Evolutionary conservation across 1,139 yeast species (phyloP), one percentile per base, ranked within the genome.

Genomic region (Hemisphaericaspora xylofermentans): DNA sequence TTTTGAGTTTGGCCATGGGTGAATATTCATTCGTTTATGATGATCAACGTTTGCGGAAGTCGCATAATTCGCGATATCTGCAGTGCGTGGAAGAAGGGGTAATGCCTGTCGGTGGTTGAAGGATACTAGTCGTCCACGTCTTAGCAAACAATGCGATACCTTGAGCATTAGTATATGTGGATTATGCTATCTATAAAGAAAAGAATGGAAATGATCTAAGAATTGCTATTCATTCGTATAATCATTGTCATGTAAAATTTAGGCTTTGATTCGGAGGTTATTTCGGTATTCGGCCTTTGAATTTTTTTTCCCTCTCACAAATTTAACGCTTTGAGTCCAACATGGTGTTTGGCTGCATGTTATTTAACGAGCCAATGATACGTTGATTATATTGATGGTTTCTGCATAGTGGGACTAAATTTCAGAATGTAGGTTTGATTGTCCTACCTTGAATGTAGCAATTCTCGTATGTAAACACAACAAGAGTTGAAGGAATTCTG

Each of bases 1-100:
- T n/a, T 64, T 56, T 4, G 64, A 52, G 3, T 59, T 56, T 4
- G 95, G 95, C 88, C 94, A 88, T 6, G 42, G 45, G 38, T 48
- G 54, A 26, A 51, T 39, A 25, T 48, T 38, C 8, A 51, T 43
- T 35, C 54, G 41, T 29, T 43, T 45, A 25, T 51, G 54, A 33
- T 49, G 54, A 34, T 51, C 46, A 25, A 36, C 33, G 16, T 18
- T 9, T n/a, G 24, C 34, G 13, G 16, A n/a, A 12, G 34, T 31
- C 16, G 34, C 34, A 31, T 31, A 31, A 18, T 31, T 14, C 15
- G 25, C 14, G 4, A 19, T 18, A 13, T 4, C 6, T 12, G 16
- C n/a, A 10, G 5, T 17, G 16, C 24, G 14, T 16, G 34, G 34
- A n/a, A 16, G 15, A 10, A 17, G 22, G 8, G n/a, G 21, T 2